Percentiles rank a stretch among this genome's conserved stretches.
Conservation (phyloP, 1,139 yeast species). For the Pichia sorboxylosa region DNA sequence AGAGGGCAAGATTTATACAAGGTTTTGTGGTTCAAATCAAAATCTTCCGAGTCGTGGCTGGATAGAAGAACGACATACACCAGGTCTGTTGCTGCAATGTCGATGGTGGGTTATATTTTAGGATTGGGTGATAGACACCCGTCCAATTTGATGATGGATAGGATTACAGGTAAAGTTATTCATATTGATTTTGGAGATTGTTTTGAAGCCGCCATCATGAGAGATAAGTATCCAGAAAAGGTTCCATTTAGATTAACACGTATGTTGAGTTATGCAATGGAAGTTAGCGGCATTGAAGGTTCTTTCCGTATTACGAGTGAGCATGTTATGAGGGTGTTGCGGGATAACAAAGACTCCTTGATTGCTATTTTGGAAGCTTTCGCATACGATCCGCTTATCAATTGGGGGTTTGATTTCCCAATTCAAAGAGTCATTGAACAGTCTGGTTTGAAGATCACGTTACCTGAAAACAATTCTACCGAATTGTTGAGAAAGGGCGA, state of each 20-base stretch:
- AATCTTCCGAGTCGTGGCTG: slow-evolving; percentile 95
- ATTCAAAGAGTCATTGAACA: slow-evolving; percentile 65
- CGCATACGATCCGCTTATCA: slow-evolving; percentile 95
- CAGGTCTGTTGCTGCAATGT: slow-evolving; percentile 93
- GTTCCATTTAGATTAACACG: slow-evolving; percentile 95
- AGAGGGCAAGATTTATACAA: slow-evolving; percentile 93
- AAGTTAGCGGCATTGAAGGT: slow-evolving; percentile 97
- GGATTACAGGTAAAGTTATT: slow-evolving; percentile 87
- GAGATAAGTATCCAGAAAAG: slow-evolving; percentile 96
- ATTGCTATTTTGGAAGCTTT: slow-evolving; percentile 98
- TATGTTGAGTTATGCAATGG: slow-evolving; percentile 98
- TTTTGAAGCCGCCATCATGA: slow-evolving; percentile 91
- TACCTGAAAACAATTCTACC: slow-evolving; percentile 52
- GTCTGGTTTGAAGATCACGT: slow-evolving; percentile 43
- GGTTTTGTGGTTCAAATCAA: slow-evolving; percentile 90
- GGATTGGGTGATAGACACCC: slow-evolving; percentile 99
- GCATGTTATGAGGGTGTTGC: slow-evolving; percentile 87
- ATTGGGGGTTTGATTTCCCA: slow-evolving; percentile 97
- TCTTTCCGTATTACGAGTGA: slow-evolving; percentile 94
- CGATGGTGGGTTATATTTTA: slow-evolving; percentile 93
- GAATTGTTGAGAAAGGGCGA: slow-evolving; percentile 64
- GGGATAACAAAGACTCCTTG: slow-evolving; percentile 89
- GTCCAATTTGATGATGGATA: slow-evolving; percentile 87
- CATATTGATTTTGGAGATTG: slow-evolving; percentile 99
- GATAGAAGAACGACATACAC: slow-evolving; percentile 95